A percentile compares a stretch with the other conserved stretches of the same genome.
Conservation (phyloP, 176 grass and related monocot species). For the Oryza longistaminata region DNA sequence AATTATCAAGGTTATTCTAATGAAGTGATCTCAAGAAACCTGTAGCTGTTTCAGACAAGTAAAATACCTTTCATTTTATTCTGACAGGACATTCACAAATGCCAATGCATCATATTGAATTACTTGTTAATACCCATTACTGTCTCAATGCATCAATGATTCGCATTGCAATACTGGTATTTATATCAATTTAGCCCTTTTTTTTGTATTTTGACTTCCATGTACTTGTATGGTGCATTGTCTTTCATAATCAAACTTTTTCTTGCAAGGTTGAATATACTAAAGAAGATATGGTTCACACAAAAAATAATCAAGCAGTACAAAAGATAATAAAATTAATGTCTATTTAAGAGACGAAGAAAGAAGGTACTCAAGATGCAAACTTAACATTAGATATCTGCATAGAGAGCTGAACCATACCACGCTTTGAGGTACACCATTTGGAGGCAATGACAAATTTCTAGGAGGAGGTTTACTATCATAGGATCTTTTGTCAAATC, state of each 20-base stretch:
- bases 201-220: background rate
- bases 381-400: constrained; percentile 21
- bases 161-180: background rate
- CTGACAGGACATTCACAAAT: background rate
- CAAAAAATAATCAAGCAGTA: background rate
- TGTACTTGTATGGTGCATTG: background rate
- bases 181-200: background rate
- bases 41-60: background rate
- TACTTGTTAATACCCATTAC: background rate
- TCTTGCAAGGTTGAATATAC: background rate
- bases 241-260: background rate
- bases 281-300: background rate
- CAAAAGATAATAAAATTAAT: constrained; percentile 14
- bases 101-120: background rate
- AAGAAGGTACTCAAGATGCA: background rate
- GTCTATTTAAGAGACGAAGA: background rate
- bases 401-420: constrained; percentile 53
- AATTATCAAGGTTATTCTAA: background rate
- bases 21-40: background rate
- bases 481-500: constrained; percentile 93
- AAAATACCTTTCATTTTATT: background rate
- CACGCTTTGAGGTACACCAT: constrained; percentile 83
- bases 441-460: constrained; percentile 83
- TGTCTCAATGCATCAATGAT: background rate
- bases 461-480: constrained; percentile 58